A percentile compares a stretch with the other conserved stretches of the same genome.
These are phyloP conservation scores for Penicillium salamii DNA, from an alignment of 495 filamentous ascomycete genomes.

Conservation along the genomic window DNA sequence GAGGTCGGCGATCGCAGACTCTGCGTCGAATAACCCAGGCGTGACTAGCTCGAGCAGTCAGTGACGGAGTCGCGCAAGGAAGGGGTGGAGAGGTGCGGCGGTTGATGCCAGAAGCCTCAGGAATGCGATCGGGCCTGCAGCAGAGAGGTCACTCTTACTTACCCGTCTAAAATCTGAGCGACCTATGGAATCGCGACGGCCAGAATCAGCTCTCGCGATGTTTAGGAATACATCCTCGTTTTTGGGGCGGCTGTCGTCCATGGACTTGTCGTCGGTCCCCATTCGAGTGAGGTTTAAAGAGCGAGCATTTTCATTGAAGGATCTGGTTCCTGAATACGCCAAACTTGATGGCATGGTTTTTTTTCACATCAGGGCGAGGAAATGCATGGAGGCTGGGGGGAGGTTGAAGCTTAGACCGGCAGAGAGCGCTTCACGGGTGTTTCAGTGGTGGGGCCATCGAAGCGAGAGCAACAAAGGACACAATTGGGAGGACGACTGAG, in stretches of 20 bases:
- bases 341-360: conserved; percentile 31
- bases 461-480: conserved; percentile 8
- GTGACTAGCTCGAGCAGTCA: conserved; percentile 30
- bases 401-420: conserved; percentile 24
- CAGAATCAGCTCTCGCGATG: conserved; percentile 55
- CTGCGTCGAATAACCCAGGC: conserved; percentile 40
- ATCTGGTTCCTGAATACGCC: conserved; percentile 29
- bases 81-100: background rate
- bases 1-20: conserved; percentile 37
- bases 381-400: conserved; percentile 24
- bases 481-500: background rate
- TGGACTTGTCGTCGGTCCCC: conserved; percentile 20
- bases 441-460: conserved; percentile 23
- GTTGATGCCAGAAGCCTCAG: background rate
- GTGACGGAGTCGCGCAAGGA: background rate
- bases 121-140: background rate
- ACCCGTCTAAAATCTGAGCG: conserved; percentile 51
- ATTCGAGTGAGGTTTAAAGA: conserved; percentile 13
- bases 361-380: conserved; percentile 35
- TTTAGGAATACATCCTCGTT: conserved; percentile 64
- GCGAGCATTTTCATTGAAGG: conserved; percentile 33
- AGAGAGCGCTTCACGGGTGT: conserved; percentile 21
- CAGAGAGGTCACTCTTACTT: conserved; percentile 34
- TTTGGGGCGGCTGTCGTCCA: conserved; percentile 34
- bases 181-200: conserved; percentile 42